These are phyloP conservation scores for Flueggea neowawraea DNA, from an alignment of 441 rosid genomes.

Conservation along the genomic window DNA sequence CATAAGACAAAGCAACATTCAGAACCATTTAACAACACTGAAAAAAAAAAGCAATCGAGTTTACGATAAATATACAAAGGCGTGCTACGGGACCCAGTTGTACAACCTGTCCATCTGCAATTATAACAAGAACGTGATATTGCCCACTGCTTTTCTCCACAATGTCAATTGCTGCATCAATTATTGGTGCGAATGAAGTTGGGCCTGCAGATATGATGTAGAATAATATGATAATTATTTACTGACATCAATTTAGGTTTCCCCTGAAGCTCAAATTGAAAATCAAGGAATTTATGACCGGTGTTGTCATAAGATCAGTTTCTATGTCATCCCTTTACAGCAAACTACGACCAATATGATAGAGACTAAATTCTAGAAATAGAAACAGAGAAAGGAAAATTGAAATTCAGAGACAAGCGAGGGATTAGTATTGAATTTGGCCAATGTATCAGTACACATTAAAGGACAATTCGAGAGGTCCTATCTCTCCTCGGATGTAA, in stretches of 20 bases:
- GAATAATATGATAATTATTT: constrained; percentile 1
- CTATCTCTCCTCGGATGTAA: no score
- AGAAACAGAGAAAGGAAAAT: no score
- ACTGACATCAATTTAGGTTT: neutral
- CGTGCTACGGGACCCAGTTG: constrained; percentile 3
- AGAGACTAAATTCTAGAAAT: no score
- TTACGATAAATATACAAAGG: neutral
- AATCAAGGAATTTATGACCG: neutral
- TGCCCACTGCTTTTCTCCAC: constrained; percentile 71
- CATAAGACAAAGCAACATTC: neutral
- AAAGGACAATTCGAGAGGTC: no score
- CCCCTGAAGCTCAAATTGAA: no score
- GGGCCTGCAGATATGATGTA: constrained; percentile 49
- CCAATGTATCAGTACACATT: no score
- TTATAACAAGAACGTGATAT: constrained; percentile 89
- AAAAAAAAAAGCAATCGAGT: constrained; percentile 1
- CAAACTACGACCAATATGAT: neutral
- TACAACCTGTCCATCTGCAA: constrained; percentile 91
- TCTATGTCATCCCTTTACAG: no score
- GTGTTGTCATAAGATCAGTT: no score
- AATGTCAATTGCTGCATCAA: constrained; percentile 83
- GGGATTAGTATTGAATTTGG: no score
- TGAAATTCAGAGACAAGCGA: no score
- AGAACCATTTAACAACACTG: neutral
- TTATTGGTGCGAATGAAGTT: constrained; percentile 87